phyloP scores from a whole-genome alignment of 1,284 basidiomycete genomes.

The Neotropicomus parvogracilis region DNA sequence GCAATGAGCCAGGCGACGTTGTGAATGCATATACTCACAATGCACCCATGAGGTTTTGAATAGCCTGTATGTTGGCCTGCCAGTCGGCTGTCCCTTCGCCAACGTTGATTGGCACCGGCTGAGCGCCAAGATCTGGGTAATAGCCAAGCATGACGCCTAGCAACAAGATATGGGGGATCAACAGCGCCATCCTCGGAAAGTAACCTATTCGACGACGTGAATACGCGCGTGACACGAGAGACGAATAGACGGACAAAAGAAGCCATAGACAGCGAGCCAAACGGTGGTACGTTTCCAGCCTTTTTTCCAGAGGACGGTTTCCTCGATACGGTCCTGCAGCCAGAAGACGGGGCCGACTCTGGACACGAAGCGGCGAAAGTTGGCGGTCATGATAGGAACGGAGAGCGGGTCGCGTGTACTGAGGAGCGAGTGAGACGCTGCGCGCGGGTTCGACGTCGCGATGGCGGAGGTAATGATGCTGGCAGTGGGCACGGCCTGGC shows the following conservation, averaged over 20 bases:
- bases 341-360: slow-evolving; percentile 69
- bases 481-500: slow-evolving; percentile 11
- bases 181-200: slow-evolving; percentile 59
- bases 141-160: slow-evolving; percentile 56
- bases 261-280: slow-evolving; percentile 67
- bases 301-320: slow-evolving; percentile 68
- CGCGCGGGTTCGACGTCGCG: slow-evolving; percentile 24
- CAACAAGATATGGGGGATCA: slow-evolving; percentile 58
- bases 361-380: slow-evolving; percentile 70
- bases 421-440: slow-evolving; percentile 33
- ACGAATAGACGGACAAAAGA: slow-evolving; percentile 54
- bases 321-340: slow-evolving; percentile 74
- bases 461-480: slow-evolving; percentile 18
- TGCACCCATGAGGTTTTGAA: slow-evolving; percentile 78
- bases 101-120: slow-evolving; percentile 39
- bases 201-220: slow-evolving; percentile 44
- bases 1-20: not conserved
- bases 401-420: slow-evolving; percentile 62
- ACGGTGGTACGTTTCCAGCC: slow-evolving; percentile 62
- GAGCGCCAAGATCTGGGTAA: slow-evolving; percentile 42
- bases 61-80: slow-evolving; percentile 74
- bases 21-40: slow-evolving; percentile 45
- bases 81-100: slow-evolving; percentile 62
- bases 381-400: slow-evolving; percentile 64
- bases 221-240: not conserved